These are phyloP conservation scores for Mucor indicus DNA, from an alignment of 371 early-diverging fungal species.

Conservation along the genomic window DNA sequence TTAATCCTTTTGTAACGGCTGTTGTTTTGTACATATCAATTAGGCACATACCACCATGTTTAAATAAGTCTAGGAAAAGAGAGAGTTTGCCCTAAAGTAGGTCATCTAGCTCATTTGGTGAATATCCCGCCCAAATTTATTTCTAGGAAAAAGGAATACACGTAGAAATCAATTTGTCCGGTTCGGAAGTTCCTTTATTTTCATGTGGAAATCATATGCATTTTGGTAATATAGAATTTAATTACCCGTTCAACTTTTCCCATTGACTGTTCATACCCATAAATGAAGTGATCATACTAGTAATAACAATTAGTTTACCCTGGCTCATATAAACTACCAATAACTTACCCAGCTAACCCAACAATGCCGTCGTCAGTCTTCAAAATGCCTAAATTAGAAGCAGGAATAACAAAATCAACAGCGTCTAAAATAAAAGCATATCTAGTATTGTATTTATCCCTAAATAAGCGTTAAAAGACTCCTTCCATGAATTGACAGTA, in stretches of 20 bases:
- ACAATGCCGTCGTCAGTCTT: slow-evolving; percentile 58
- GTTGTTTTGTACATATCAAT: no score
- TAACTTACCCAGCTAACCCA: slow-evolving; percentile 58
- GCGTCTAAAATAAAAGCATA: slow-evolving; percentile 57
- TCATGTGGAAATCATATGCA: no score
- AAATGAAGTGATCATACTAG: slow-evolving; percentile 43
- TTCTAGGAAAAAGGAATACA: no score
- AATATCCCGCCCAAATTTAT: no score
- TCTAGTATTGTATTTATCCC: slow-evolving; percentile 33
- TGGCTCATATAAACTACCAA: not conserved
- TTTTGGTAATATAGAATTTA: no score
- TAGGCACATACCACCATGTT: no score
- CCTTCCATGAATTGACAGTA: not conserved
- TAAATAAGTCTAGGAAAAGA: no score
- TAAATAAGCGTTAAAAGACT: slow-evolving; percentile 9
- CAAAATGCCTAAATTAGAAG: slow-evolving; percentile 50
- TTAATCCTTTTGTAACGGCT: no score
- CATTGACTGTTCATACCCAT: slow-evolving; percentile 50
- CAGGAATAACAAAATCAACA: slow-evolving; percentile 60
- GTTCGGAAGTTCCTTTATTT: no score
- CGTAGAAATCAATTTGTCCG: no score
- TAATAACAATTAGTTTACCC: not conserved
- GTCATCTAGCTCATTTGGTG: no score
- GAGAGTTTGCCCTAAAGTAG: no score
- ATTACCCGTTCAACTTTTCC: slow-evolving; percentile 30